Percentiles rank a stretch among this genome's conserved stretches.
Evolutionary conservation across 805 yeast genomes (phyloP).

Genomic region (Kockiozyma suomiensis): DNA sequence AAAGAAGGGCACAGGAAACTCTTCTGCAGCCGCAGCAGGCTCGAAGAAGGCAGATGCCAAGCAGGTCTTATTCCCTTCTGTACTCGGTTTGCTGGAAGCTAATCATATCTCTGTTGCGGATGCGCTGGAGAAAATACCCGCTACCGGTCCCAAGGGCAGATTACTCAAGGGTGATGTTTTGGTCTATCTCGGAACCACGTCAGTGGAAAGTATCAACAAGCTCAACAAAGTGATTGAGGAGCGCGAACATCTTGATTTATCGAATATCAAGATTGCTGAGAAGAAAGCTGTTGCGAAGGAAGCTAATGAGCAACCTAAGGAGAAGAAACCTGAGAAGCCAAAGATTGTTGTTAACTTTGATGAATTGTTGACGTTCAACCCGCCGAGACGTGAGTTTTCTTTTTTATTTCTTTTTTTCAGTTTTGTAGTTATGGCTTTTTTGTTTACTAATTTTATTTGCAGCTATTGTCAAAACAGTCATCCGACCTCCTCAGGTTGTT

Average conservation of each 20-base stretch:
- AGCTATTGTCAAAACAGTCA: conserved; percentile 26
- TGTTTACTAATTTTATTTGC: background rate
- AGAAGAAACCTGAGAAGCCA: conserved; percentile 23
- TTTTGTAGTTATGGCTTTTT: no score
- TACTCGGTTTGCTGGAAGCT: conserved; percentile 61
- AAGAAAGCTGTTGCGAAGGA: conserved; percentile 40
- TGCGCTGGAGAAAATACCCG: conserved; percentile 70
- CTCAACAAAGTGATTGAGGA: conserved; percentile 60
- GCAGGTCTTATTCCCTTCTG: conserved; percentile 80
- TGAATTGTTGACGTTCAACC: conserved; percentile 31
- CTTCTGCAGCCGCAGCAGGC: conserved; percentile 23
- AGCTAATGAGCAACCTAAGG: conserved; percentile 26
- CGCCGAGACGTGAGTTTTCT: conserved; percentile 27
- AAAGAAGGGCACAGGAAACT: conserved; percentile 11
- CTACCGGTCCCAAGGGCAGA: conserved; percentile 89
- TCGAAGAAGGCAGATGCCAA: conserved; percentile 56
- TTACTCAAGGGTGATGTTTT: conserved; percentile 88
- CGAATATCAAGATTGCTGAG: conserved; percentile 52
- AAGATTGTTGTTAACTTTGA: conserved; percentile 31
- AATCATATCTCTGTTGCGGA: conserved; percentile 67
- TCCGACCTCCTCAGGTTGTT: conserved; percentile 26
- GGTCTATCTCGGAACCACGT: conserved; percentile 75
- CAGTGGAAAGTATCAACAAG: conserved; percentile 54
- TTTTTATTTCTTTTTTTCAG: background rate
- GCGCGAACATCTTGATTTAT: conserved; percentile 68